Conservation (phyloP, 1,284 basidiomycete genomes). For the Naganishia sp. region DNA sequence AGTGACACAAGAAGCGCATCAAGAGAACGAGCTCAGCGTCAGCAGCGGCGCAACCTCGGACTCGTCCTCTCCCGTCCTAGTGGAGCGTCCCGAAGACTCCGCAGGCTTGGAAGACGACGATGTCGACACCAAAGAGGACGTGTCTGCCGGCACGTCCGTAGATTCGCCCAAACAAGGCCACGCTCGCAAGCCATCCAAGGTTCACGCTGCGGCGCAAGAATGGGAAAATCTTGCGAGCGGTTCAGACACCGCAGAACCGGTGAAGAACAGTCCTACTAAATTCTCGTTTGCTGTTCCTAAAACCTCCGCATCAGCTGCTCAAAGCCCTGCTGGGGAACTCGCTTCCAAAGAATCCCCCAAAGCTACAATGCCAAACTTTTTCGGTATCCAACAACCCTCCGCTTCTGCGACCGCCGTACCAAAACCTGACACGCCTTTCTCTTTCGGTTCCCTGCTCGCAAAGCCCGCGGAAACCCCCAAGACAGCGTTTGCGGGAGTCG, state of each 20-base stretch:
- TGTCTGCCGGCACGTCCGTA: too few relatives aligned
- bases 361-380: slow-evolving; percentile 1
- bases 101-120: too few relatives aligned
- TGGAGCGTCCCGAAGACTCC: slow-evolving; percentile 9
- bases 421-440: slow-evolving; percentile 18
- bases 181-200: slow-evolving; percentile 19
- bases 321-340: background rate
- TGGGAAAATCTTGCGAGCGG: slow-evolving; percentile 23
- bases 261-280: slow-evolving; percentile 24
- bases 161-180: slow-evolving; percentile 2
- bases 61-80: slow-evolving; percentile 15
- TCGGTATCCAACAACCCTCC: slow-evolving; percentile 1
- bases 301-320: background rate
- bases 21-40: slow-evolving; percentile 1
- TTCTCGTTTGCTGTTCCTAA: slow-evolving; percentile 12
- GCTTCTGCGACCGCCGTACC: background rate
- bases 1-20: background rate
- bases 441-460: background rate
- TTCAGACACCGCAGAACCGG: slow-evolving; percentile 9
- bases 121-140: too few relatives aligned
- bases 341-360: background rate
- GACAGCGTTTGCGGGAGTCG: slow-evolving; percentile 14
- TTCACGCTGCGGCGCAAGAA: slow-evolving; percentile 26
- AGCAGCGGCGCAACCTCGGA: slow-evolving; percentile 4
- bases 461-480: background rate